Percentiles rank a stretch among this genome's conserved stretches.
Conservation (phyloP, 176 grass and related monocot species). For the Coix lacrymajobi region DNA sequence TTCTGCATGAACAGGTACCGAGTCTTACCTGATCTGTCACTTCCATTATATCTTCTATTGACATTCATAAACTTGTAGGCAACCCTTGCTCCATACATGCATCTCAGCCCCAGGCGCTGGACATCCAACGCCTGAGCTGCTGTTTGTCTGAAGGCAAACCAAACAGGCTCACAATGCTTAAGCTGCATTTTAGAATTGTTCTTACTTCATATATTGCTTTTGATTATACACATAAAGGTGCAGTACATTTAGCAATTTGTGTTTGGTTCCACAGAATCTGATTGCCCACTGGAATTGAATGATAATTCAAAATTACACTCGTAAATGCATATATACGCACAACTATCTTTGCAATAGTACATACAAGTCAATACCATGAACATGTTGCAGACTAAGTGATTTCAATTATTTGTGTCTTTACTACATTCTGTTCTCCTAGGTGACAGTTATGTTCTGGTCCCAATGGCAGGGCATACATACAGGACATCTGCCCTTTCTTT, state of each 20-base stretch:
- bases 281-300: background rate
- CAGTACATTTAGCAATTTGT: background rate
- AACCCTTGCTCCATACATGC: background rate
- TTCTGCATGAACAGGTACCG: constrained; percentile 95
- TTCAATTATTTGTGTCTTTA: background rate
- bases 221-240: background rate
- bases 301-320: background rate
- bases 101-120: no score
- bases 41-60: background rate
- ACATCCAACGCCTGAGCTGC: no score
- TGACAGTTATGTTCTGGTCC: background rate
- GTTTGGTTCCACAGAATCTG: background rate
- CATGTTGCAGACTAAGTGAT: background rate
- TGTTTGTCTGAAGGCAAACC: background rate
- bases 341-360: background rate
- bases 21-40: background rate
- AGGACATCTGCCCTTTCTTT: background rate
- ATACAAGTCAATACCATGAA: background rate
- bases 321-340: background rate
- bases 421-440: background rate
- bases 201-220: background rate
- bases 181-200: background rate
- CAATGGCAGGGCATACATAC: background rate
- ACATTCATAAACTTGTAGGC: background rate
- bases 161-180: background rate